phyloP scores from a whole-genome alignment of 2,329 filamentous ascomycete species.

The Xylogone sp. region DNA sequence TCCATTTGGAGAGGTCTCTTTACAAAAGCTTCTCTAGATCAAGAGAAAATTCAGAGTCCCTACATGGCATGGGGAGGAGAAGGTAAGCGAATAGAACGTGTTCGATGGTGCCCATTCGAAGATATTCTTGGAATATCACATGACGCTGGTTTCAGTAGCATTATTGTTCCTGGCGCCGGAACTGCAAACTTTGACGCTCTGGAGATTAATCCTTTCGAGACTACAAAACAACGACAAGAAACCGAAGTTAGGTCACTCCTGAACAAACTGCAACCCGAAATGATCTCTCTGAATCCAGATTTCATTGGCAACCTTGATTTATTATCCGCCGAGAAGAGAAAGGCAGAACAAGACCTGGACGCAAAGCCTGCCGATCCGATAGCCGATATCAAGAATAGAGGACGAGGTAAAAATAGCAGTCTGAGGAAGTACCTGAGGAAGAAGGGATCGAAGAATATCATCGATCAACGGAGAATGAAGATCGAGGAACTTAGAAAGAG shows the following conservation, averaged over 20 bases:
- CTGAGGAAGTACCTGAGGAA: slow-evolving; percentile 86
- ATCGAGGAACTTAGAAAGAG: slow-evolving; percentile 77
- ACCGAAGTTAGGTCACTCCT: slow-evolving; percentile 83
- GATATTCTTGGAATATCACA: slow-evolving; percentile 87
- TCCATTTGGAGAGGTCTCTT: slow-evolving; percentile 92
- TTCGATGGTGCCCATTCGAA: slow-evolving; percentile 92
- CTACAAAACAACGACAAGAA: slow-evolving; percentile 86
- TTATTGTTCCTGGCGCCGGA: slow-evolving; percentile 90
- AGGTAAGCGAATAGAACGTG: slow-evolving; percentile 72
- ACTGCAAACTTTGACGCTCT: slow-evolving; percentile 95
- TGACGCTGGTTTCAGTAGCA: slow-evolving; percentile 79
- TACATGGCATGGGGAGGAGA: slow-evolving; percentile 94
- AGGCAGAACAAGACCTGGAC: slow-evolving; percentile 77
- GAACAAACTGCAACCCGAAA: slow-evolving; percentile 93
- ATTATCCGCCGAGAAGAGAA: slow-evolving; percentile 71
- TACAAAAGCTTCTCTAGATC: slow-evolving; percentile 64
- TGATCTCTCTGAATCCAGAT: slow-evolving; percentile 92
- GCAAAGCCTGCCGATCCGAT: slow-evolving; percentile 54
- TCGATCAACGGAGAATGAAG: slow-evolving; percentile 89
- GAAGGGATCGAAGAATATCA: slow-evolving; percentile 87
- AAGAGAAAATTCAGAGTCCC: slow-evolving; percentile 76
- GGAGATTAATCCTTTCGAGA: slow-evolving; percentile 95
- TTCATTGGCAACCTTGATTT: slow-evolving; percentile 87
- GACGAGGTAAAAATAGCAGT: slow-evolving; percentile 84
- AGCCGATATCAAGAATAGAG: slow-evolving; percentile 68